Evolutionary conservation across 2,329 filamentous ascomycete genomes (phyloP), one percentile per base, ranked within the genome.

Genomic region (Epicoccum nigrum): DNA sequence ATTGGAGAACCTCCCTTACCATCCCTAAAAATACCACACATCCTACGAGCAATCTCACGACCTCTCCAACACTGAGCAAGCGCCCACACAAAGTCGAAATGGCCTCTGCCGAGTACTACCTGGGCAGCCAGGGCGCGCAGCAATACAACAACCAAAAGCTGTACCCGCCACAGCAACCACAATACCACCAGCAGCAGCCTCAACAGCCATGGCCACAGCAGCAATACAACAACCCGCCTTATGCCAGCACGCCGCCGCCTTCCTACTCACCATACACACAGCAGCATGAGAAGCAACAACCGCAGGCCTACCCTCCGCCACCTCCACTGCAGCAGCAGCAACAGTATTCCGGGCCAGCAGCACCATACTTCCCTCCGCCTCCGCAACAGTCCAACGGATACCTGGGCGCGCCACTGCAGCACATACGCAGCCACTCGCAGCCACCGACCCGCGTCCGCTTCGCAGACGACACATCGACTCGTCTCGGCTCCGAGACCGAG

Each of bases 81-180:
- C 17, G n/a, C 19, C 20, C 11, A 4, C 13, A 13, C 40, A n/a
- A n/a, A 38, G 28, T 7, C 8, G 33, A 33, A 3, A 73, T 72
- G 69, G 66, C 70, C 56, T 64, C 70, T 33, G 55, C 63, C 42
- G 70, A 71, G 48, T 72, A 73, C 56, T 73, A 67, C 49, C 41
- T 59, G 12, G 66, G 65, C 49, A 64, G 62, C 19, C 52, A 55
- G 27, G 60, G 44, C 33, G 58, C 60, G 8, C 58, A 66, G 25
- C 53, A 62, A 46, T 53, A 64, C 42, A 56, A 62, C 20, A 52
- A 50, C 33, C 53, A 64, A n/a, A 20, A 35, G 13, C 33, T 38
- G 32, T 60, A 64, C 44, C 48, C 52, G 31, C 47, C 54, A 23
- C 53, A 55, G 21, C 60, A 60, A 40, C 58, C 51, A 19, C 56